Evolutionary conservation across 345 rosid genomes (phyloP).

Genomic region (Xanthoceras sorbifolium): DNA sequence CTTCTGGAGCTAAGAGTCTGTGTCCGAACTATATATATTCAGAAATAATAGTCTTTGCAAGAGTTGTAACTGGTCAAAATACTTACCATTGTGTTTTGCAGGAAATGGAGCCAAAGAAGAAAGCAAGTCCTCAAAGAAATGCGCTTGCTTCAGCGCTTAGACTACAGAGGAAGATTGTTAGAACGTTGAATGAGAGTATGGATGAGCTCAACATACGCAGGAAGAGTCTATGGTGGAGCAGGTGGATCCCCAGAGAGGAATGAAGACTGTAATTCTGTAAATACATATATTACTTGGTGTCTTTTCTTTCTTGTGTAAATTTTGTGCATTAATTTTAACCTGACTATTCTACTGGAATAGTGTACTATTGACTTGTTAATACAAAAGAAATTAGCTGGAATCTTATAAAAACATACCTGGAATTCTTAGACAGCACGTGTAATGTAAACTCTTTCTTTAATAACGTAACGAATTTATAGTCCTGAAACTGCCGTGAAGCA

Average conservation of each 20-base stretch:
- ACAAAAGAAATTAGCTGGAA: slow-evolving; percentile 34
- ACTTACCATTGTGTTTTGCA: slow-evolving; percentile 26
- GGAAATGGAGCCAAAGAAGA: slow-evolving; percentile 69
- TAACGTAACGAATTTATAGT: slow-evolving; percentile 8
- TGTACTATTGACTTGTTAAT: slow-evolving; percentile 14
- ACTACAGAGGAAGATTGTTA: slow-evolving; percentile 74
- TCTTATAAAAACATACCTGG: slow-evolving; percentile 28
- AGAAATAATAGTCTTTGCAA: not conserved
- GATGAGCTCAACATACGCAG: slow-evolving; percentile 72
- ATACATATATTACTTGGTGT: slow-evolving; percentile 13
- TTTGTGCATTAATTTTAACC: slow-evolving; percentile 20
- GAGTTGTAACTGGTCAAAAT: not conserved
- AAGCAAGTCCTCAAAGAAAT: slow-evolving; percentile 61
- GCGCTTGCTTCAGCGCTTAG: slow-evolving; percentile 77
- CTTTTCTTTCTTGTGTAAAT: slow-evolving; percentile 23
- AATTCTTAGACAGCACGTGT: slow-evolving; percentile 32
- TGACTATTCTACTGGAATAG: slow-evolving; percentile 17
- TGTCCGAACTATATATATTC: slow-evolving; percentile 14
- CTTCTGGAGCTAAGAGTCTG: slow-evolving; percentile 79
- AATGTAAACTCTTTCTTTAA: slow-evolving; percentile 17
- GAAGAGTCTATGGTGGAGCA: slow-evolving; percentile 92
- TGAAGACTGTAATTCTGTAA: slow-evolving; percentile 36
- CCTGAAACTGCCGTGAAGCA: slow-evolving; percentile 26
- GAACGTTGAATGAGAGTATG: slow-evolving; percentile 69
- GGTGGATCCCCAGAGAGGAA: slow-evolving; percentile 95